Evolutionary conservation across 1,284 basidiomycete genomes (phyloP).

Genomic region (Cutaneotrichosporon sp.): DNA sequence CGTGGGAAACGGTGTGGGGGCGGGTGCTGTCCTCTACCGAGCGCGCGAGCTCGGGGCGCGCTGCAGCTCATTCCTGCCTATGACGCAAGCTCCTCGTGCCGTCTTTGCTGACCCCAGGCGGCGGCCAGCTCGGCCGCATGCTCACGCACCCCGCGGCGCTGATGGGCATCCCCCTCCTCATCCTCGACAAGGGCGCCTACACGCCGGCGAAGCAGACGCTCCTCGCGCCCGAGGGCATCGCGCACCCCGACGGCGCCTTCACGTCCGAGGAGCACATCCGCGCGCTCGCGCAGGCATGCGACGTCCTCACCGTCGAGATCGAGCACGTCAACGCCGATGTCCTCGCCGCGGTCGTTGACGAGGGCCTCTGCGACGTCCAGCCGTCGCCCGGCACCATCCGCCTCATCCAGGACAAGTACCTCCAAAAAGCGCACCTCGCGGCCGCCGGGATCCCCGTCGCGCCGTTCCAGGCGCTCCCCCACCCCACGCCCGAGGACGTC

Average conservation of each 20-base stretch:
- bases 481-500: constrained; percentile 59
- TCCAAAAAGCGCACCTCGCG: constrained; percentile 79
- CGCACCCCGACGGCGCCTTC: constrained; percentile 89
- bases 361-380: constrained; percentile 68
- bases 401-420: constrained; percentile 93
- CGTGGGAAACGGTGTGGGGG: too few relatives aligned
- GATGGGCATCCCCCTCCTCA: constrained; percentile 80
- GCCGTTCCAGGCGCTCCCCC: constrained; percentile 64
- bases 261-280: constrained; percentile 76
- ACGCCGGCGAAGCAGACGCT: constrained; percentile 91
- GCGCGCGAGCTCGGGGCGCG: too few relatives aligned
- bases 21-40: too few relatives aligned
- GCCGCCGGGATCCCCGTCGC: constrained; percentile 68
- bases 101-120: constrained; percentile 66
- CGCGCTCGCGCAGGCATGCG: constrained; percentile 76
- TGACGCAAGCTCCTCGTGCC: too few relatives aligned
- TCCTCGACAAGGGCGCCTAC: constrained; percentile 78
- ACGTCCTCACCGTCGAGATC: constrained; percentile 94
- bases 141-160: constrained; percentile 87
- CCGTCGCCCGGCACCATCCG: constrained; percentile 82
- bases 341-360: constrained; percentile 66
- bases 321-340: constrained; percentile 90
- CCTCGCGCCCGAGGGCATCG: constrained; percentile 58
- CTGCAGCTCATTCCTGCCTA: too few relatives aligned
- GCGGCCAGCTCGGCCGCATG: constrained; percentile 98